A percentile compares a stretch with the other conserved stretches of the same genome.
These are phyloP conservation scores for Anastatica hierochuntica DNA, from an alignment of 345 rosid genomes.

Conservation along the genomic window DNA sequence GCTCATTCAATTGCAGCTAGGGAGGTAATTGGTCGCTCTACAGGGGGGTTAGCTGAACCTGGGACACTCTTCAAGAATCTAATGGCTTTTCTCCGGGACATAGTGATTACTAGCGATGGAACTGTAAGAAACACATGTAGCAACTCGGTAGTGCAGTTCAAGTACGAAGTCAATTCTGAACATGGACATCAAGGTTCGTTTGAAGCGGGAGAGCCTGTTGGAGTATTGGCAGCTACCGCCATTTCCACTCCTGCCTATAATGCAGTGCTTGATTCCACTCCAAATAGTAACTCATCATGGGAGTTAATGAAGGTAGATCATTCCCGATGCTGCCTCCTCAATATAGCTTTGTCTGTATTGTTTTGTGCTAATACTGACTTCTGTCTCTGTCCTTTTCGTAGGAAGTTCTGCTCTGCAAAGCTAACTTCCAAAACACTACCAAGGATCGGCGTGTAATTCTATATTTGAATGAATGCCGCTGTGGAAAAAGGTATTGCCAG, in stretches of 20 bases:
- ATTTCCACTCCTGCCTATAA: slow-evolving; percentile 97
- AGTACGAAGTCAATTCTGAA: slow-evolving; percentile 52
- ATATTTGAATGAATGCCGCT: slow-evolving; percentile 56
- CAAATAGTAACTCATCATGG: slow-evolving; percentile 90
- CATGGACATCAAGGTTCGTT: slow-evolving; percentile 36
- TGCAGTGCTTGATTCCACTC: slow-evolving; percentile 92
- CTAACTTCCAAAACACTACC: slow-evolving; percentile 55
- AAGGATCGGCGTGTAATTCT: slow-evolving; percentile 67
- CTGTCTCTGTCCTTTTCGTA: slow-evolving; percentile 27
- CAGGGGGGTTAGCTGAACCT: slow-evolving; percentile 90
- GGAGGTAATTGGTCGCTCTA: slow-evolving; percentile 83
- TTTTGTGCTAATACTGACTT: slow-evolving; percentile 3
- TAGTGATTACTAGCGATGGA: slow-evolving; percentile 79
- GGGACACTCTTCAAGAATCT: slow-evolving; percentile 88
- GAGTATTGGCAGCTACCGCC: slow-evolving; percentile 94
- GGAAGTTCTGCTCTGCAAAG: slow-evolving; percentile 88
- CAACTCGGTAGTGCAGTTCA: slow-evolving; percentile 77
- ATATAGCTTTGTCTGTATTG: background rate
- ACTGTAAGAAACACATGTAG: slow-evolving; percentile 80
- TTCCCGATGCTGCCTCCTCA: too few relatives aligned
- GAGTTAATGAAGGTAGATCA: slow-evolving; percentile 94
- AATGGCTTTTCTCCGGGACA: slow-evolving; percentile 95
- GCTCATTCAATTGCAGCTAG: slow-evolving; percentile 74
- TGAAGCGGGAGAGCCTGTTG: slow-evolving; percentile 96
- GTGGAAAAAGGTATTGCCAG: slow-evolving; percentile 69